Conservation (phyloP, 495 filamentous ascomycete species). For the Glonium stellatum region DNA sequence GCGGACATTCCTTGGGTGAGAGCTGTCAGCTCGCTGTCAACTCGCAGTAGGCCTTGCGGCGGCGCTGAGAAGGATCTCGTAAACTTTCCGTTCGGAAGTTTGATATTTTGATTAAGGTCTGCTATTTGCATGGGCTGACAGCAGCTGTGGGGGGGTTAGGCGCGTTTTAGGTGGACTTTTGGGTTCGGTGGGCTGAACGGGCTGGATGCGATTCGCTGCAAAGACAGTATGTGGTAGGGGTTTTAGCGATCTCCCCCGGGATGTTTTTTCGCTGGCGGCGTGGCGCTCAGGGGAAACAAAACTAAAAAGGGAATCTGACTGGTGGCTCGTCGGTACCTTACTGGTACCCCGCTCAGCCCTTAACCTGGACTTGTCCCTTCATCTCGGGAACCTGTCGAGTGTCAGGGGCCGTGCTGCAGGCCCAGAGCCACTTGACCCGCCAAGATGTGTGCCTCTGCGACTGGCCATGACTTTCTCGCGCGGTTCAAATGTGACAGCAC, state of each 20-base stretch:
- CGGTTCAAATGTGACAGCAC: neutral
- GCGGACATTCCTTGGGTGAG: neutral
- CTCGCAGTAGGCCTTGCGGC: neutral
- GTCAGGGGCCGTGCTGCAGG: neutral
- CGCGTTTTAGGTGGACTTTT: neutral
- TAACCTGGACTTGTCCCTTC: neutral
- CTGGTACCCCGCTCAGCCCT: neutral
- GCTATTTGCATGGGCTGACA: neutral
- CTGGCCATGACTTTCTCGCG: neutral
- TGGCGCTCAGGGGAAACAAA: neutral
- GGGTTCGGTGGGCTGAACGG: neutral
- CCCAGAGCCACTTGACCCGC: neutral
- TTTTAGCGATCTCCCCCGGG: neutral
- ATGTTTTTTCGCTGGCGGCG: neutral
- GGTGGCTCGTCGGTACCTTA: too few relatives aligned
- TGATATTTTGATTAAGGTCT: neutral
- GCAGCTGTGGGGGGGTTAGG: neutral
- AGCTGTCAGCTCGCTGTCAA: neutral
- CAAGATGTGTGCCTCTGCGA: neutral
- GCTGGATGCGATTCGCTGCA: neutral
- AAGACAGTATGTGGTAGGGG: neutral
- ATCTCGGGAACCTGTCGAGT: neutral
- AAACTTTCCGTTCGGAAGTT: neutral
- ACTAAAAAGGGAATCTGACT: too few relatives aligned
- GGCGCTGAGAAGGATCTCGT: neutral